phyloP scores from a whole-genome alignment of 805 yeast genomes.

The Saccharomyces eubayanus region DNA sequence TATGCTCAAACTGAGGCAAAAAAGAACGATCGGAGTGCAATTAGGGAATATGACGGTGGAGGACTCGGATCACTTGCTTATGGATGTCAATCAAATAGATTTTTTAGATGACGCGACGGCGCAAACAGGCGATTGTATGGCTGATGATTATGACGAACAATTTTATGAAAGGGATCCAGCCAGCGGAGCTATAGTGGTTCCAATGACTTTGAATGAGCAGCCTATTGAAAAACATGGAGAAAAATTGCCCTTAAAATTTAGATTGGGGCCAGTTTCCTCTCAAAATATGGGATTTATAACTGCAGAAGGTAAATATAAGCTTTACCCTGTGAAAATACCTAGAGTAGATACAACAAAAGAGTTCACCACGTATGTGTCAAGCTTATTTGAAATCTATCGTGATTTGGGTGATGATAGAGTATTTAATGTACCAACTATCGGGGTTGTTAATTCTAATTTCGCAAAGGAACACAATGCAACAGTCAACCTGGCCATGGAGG shows the following conservation, averaged over 20 bases:
- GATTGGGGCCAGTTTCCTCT: conserved; percentile 38
- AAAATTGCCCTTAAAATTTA: conserved; percentile 33
- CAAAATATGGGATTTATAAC: conserved; percentile 36
- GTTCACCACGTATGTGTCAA: conserved; percentile 41
- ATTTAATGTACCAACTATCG: conserved; percentile 36
- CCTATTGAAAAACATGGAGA: conserved; percentile 1
- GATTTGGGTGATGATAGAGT: conserved; percentile 37
- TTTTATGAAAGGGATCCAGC: conserved; percentile 8
- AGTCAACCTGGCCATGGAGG: conserved; percentile 31
- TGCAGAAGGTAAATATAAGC: conserved; percentile 34
- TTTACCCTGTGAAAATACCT: conserved; percentile 36
- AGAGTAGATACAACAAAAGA: conserved; percentile 35
- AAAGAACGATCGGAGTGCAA: not conserved
- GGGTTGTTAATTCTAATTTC: conserved; percentile 30
- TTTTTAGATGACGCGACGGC: conserved; percentile 11
- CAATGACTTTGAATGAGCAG: not conserved
- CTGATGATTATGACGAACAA: conserved; percentile 1
- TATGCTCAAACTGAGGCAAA: not conserved
- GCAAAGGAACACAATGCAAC: conserved; percentile 31
- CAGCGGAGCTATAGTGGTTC: not conserved
- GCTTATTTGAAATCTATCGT: conserved; percentile 46
- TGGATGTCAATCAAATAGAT: conserved; percentile 25
- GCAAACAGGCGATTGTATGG: not conserved
- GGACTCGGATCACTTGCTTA: conserved; percentile 8
- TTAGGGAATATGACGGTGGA: not conserved